These are phyloP conservation scores for Parachaetomium inaequale DNA, from an alignment of 495 filamentous ascomycete species.

Conservation along the genomic window DNA sequence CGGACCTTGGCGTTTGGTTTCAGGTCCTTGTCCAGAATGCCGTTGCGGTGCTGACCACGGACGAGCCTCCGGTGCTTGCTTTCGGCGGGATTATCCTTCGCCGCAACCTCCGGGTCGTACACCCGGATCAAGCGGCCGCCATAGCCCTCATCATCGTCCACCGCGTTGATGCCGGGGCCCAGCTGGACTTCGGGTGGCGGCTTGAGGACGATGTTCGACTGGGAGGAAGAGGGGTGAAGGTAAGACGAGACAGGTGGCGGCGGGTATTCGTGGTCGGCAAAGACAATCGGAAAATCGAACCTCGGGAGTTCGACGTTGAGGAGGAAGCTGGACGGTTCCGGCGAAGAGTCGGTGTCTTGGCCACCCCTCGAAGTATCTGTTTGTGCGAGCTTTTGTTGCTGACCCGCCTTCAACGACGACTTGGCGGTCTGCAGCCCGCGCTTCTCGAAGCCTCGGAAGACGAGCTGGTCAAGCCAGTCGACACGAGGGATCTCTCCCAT, in stretches of 20 bases:
- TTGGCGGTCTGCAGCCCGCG: constrained; percentile 56
- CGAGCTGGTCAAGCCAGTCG: constrained; percentile 92
- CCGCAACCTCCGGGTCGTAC: constrained; percentile 90
- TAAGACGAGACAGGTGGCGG: constrained; percentile 74
- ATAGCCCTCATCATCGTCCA: constrained; percentile 51
- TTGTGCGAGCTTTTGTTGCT: constrained; percentile 31
- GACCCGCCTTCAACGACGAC: constrained; percentile 36
- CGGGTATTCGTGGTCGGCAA: constrained; percentile 88
- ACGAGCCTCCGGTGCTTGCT: constrained; percentile 91
- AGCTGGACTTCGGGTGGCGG: constrained; percentile 77
- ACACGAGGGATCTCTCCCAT: constrained; percentile 90
- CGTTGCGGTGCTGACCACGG: constrained; percentile 81
- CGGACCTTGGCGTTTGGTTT: constrained; percentile 96
- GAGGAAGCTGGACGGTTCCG: constrained; percentile 52
- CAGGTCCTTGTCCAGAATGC: constrained; percentile 84
- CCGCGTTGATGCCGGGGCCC: constrained; percentile 74
- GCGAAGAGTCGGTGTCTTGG: constrained; percentile 49
- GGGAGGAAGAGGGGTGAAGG: constrained; percentile 56
- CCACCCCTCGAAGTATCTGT: constrained; percentile 19
- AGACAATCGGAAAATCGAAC: constrained; percentile 95
- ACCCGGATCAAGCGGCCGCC: constrained; percentile 67
- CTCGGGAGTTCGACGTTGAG: constrained; percentile 89
- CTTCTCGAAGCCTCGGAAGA: constrained; percentile 82
- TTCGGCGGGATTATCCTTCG: constrained; percentile 87
- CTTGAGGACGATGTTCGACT: constrained; percentile 66